Conservation (phyloP, 148 eudicot genomes). For the Salicornia ramosissima region DNA sequence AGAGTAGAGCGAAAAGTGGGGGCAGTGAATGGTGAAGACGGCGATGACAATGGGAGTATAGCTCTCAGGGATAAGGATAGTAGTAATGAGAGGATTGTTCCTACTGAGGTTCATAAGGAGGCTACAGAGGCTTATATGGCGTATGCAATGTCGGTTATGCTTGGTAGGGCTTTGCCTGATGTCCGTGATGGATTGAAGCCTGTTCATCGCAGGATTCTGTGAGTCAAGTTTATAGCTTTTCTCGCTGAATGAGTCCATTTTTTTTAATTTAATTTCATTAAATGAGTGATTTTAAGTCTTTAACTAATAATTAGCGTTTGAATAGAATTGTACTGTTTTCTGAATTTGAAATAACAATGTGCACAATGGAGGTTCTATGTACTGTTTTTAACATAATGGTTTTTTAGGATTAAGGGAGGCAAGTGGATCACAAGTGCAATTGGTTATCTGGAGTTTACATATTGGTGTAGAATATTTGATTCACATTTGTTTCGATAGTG, state of each 20-base stretch:
- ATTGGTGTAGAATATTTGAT: too few relatives aligned
- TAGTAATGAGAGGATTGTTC: conserved; percentile 48
- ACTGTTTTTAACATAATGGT: too few relatives aligned
- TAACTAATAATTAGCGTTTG: too few relatives aligned
- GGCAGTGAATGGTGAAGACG: conserved; percentile 25
- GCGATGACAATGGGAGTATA: conserved; percentile 27
- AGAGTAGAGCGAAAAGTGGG: background rate
- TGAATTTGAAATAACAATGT: background rate
- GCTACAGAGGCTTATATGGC: conserved; percentile 95
- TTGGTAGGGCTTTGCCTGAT: conserved; percentile 92
- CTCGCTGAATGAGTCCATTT: too few relatives aligned
- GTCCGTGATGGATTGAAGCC: conserved; percentile 95
- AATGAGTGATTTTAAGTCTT: background rate
- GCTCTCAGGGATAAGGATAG: conserved; percentile 16
- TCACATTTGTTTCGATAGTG: too few relatives aligned
- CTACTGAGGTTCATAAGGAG: conserved; percentile 80
- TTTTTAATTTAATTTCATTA: background rate
- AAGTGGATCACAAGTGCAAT: too few relatives aligned
- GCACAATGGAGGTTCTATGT: background rate
- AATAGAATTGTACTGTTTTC: background rate
- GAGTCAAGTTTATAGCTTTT: conserved; percentile 19
- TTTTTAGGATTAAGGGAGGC: too few relatives aligned
- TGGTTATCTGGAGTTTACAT: background rate
- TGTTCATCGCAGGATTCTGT: conserved; percentile 85
- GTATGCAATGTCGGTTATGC: conserved; percentile 93